These are phyloP conservation scores for Aspergillus viridinutans DNA, from an alignment of 2,329 filamentous ascomycete genomes.

Conservation along the genomic window DNA sequence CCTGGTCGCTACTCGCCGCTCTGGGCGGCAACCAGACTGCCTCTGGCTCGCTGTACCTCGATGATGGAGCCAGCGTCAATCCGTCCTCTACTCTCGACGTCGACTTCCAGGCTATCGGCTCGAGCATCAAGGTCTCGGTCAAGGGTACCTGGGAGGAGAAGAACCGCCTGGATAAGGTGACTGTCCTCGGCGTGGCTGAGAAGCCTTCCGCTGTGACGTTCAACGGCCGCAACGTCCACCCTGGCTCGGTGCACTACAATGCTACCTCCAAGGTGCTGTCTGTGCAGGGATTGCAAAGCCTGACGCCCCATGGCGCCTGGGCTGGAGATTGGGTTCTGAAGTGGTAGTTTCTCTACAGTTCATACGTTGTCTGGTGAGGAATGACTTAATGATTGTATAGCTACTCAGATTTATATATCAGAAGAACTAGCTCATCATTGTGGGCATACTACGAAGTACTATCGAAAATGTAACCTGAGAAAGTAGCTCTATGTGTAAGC, in stretches of 20 bases:
- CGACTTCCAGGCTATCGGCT: constrained; percentile 26
- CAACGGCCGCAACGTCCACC: constrained; percentile 46
- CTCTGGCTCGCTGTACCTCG: constrained; percentile 62
- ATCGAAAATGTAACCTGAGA: background rate
- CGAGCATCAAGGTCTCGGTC: constrained; percentile 46
- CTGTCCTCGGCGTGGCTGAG: constrained; percentile 55
- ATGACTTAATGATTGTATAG: background rate
- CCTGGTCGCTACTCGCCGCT: constrained; percentile 65
- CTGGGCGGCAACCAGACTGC: constrained; percentile 55
- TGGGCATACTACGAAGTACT: background rate
- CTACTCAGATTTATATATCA: background rate
- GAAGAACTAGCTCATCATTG: background rate
- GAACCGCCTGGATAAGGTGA: constrained; percentile 59
- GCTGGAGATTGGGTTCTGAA: constrained; percentile 52
- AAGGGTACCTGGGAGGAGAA: constrained; percentile 53
- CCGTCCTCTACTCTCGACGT: constrained; percentile 56
- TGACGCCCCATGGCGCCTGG: constrained; percentile 57
- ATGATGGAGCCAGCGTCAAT: constrained; percentile 66
- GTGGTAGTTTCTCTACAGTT: constrained; percentile 39
- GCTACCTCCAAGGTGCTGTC: constrained; percentile 45
- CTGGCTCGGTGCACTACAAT: constrained; percentile 48
- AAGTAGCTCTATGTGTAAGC: background rate
- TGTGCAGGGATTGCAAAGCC: constrained; percentile 47
- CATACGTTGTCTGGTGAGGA: background rate
- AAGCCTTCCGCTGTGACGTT: constrained; percentile 46